Base-by-base conservation (phyloP, 441 rosid genomes). In the Corymbia calophylla region DNA sequence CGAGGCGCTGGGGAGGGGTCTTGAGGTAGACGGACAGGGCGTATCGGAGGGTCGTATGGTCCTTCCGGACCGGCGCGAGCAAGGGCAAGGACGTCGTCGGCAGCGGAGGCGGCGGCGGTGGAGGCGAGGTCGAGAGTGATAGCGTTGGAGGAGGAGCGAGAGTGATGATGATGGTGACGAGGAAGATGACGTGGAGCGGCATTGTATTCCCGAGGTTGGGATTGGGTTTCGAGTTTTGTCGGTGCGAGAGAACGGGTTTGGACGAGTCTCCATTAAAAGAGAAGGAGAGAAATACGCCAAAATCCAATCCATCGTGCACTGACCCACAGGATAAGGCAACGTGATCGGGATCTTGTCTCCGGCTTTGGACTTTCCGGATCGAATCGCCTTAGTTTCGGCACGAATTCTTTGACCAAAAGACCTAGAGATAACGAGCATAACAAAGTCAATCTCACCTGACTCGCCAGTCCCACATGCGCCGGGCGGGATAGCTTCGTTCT, bases 1-100 rank as follows among this genome's bases (percentile, higher is more conserved):
- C 25, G 31, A 32, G 32, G 48, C 48, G 87, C 14, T 27, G 66
- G 87, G 87, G 44, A 53, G 87, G 87, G 87, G 87, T 86, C 64
- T 15, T 58, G 48, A 54, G 64, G 87, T 49, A 17, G 44, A 25
- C 66, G 1, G 87, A 58, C 66, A 86, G 64, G 87, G 62, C 32
- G 66, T 86, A 86, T 6, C 48, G 66, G 48, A 58, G 48, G 87
- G 35, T 54, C 1, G 66, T 86, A 66, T 54, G 87, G 87, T 86
- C 87, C 87, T 86, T 86, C 25, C 6, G 47, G 66, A 54, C 32
- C 7, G 64, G 7, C 25, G 64, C 19, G 58, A 51, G 44, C 0
- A 86, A 29, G 3, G 48, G 48, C 9, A 23, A 39, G 49, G 49
- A 19, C 48, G 27, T 14, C 48, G 27, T 25, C 27, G 35, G 73